Evolutionary conservation across 306 rosid genomes (phyloP).

Genomic region (Prunus padus): DNA sequence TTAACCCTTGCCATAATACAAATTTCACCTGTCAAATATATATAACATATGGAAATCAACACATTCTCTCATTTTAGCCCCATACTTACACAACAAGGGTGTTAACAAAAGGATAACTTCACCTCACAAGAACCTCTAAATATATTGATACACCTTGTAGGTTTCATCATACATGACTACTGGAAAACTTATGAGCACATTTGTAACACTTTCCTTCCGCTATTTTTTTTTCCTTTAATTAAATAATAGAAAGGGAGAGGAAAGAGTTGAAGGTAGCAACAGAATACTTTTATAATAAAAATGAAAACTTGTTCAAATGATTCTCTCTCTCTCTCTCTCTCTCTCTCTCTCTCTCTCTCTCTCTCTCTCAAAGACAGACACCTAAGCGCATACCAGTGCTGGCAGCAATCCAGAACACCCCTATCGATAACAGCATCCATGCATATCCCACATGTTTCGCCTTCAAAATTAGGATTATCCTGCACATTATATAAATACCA

Average conservation of each 20-base stretch:
- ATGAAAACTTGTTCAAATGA: too few species aligned
- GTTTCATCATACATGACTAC: neutral
- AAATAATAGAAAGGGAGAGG: neutral
- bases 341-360: too few species aligned
- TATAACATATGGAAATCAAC: neutral
- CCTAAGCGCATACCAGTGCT: slow-evolving; percentile 67
- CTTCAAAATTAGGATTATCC: slow-evolving; percentile 58
- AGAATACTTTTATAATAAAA: too few species aligned
- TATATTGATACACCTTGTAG: neutral
- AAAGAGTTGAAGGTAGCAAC: neutral
- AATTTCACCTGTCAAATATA: neutral
- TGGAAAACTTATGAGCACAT: neutral
- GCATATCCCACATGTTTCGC: slow-evolving; percentile 90
- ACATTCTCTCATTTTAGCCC: neutral
- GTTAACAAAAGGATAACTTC: neutral
- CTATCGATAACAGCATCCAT: slow-evolving; percentile 86
- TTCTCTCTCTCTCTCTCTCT: too few species aligned
- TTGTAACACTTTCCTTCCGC: neutral
- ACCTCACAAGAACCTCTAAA: neutral
- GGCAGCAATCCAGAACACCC: slow-evolving; percentile 97
- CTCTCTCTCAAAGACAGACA: neutral
- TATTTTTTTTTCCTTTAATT: neutral
- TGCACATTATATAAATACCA: slow-evolving; percentile 27
- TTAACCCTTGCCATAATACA: neutral
- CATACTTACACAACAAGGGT: neutral